Evolutionary conservation across 2,329 filamentous ascomycete species (phyloP).

Genomic region (Colletotrichum sp.): DNA sequence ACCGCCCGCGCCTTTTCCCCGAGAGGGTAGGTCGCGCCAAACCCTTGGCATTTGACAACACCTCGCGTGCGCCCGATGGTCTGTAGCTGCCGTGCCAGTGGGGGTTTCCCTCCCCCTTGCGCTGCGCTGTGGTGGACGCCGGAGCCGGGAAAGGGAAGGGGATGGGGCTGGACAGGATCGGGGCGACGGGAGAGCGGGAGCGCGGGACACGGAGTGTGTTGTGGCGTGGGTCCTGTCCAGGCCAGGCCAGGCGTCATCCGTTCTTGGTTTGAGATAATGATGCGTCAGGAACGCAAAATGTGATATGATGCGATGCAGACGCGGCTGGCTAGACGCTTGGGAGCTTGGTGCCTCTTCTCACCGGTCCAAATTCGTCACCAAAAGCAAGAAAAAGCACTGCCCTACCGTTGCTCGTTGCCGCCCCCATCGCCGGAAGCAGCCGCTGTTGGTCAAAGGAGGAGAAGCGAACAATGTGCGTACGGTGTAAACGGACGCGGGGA

Average conservation of each 20-base stretch:
- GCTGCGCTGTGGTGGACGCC: neutral
- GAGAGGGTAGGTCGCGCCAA: neutral
- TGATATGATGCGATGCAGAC: neutral
- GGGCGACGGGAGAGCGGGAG: slow-evolving; percentile 1
- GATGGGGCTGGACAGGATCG: neutral
- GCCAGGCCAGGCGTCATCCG: neutral
- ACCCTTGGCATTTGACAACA: neutral
- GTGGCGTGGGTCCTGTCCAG: slow-evolving; percentile 5
- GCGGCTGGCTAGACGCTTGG: neutral
- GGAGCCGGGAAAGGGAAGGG: neutral
- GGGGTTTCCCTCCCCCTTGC: neutral
- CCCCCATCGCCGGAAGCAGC: slow-evolving; percentile 1
- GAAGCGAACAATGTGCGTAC: neutral
- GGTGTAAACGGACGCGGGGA: neutral
- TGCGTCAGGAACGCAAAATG: slow-evolving; percentile 1
- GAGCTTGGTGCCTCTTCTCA: neutral
- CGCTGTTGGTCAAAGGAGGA: neutral
- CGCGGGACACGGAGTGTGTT: neutral
- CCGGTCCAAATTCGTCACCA: neutral
- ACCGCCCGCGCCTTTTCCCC: neutral
- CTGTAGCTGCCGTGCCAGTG: neutral
- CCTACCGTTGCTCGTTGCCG: neutral
- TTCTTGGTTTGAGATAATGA: neutral
- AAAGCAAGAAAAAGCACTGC: neutral
- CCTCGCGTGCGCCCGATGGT: neutral